Evolutionary conservation across 495 filamentous ascomycete species (phyloP), one percentile per base, ranked within the genome.

Genomic region (Annulohypoxylon stygium): DNA sequence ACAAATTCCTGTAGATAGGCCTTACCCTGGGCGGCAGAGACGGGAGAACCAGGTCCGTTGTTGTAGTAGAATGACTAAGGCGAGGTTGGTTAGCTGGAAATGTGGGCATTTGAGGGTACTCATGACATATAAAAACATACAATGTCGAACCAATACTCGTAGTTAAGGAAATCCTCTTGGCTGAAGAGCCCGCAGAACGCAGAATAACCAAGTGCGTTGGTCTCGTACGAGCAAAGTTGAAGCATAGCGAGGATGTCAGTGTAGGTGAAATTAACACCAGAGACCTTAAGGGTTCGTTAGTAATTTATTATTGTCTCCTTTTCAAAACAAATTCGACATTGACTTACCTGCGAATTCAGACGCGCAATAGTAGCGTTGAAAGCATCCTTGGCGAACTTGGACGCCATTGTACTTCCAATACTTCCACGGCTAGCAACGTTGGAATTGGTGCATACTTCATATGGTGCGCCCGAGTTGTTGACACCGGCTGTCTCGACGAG

Each of bases 1-100:
- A 87, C 80, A 20, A 89, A 83, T 78, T 91, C 89, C 45, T 88
- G 78, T 0, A 90, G 83, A 62, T 88, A 91, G 36, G 84, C 88
- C 43, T 76, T 77, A 26, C 76, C 79, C 30, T 81, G 77, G 4
- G 80, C 74, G 18, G 80, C 80, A 12, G 79, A 30, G 37, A 81
- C 80, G 33, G 79, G 79, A 33, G 79, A 80, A 14, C 79, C 80
- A 3, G 80, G 78, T 1, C 79, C 79, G 25, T 75, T 76, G 61
- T 79, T 72, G 37, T 79, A 79, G 65, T 81, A 81, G 72, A 81
- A 81, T 7, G 62, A 43, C 76, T 80, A 64, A 2, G 14, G 25
- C 30, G 18, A 0, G 26, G 55, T 75, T 43, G 72, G 71, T 69
- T 58, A 50, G 48, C 51, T 48, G 20, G 11, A 1, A 26, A 18